Conservation (phyloP, 2,329 filamentous ascomycete species). For the Fusarium musae region DNA sequence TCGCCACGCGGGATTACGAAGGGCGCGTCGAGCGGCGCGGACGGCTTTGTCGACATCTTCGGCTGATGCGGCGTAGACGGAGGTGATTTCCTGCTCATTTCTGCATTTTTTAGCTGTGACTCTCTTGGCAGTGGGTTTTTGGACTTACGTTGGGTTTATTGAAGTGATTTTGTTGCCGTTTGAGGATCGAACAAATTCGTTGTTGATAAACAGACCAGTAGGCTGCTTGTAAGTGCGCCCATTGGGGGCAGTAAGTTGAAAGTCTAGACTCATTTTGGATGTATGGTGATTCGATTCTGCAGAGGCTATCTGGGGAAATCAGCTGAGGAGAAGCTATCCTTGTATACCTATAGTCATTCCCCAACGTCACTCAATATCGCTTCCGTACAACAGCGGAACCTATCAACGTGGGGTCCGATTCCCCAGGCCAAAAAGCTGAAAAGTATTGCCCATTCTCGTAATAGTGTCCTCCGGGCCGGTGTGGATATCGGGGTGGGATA, state of each 20-base stretch:
- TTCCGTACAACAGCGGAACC: neutral
- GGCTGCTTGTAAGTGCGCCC: conserved; percentile 74
- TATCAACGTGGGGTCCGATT: neutral
- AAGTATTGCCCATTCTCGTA: conserved; percentile 13
- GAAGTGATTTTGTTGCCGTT: conserved; percentile 66
- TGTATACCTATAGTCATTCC: conserved; percentile 11
- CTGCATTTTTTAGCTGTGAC: conserved; percentile 21
- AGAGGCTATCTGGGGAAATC: neutral
- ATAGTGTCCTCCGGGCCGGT: conserved; percentile 15
- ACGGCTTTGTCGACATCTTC: conserved; percentile 51
- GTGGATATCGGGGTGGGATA: neutral
- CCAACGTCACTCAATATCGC: neutral
- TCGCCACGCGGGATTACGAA: conserved; percentile 75
- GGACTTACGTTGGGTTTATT: conserved; percentile 63
- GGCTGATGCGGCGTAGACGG: conserved; percentile 46
- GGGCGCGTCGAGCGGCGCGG: conserved; percentile 69
- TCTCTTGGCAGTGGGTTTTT: neutral
- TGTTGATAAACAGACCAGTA: conserved; percentile 80
- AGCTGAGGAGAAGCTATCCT: conserved; percentile 11
- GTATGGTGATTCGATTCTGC: neutral
- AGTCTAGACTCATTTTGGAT: conserved; percentile 35
- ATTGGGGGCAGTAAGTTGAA: conserved; percentile 60
- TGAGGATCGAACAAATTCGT: conserved; percentile 65
- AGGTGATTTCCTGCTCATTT: conserved; percentile 48
- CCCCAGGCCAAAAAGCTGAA: neutral